Base-by-base conservation (phyloP, 306 rosid genomes). In the Cucumis melo region DNA sequence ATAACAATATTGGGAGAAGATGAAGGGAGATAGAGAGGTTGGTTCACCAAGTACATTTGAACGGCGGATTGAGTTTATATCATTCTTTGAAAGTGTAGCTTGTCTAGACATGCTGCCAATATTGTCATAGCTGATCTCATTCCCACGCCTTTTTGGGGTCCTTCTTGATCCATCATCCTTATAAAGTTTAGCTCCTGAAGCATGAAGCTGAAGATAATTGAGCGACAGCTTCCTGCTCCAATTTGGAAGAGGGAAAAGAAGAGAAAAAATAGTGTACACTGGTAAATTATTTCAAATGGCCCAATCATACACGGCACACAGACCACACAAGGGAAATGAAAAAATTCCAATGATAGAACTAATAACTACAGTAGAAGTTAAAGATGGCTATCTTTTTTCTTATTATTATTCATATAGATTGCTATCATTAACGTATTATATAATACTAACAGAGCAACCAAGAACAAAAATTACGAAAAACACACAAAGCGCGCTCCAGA, bases 201-300 rank as follows among this genome's bases (percentile, higher is more conserved):
- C 87, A 80, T 84, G 87, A 73, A 87, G 97, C 83, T 90, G 97
- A 57, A 94, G 86, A 87, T 90, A 90, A 83, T 91, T 87, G 90
- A 94, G 86, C 64, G 98, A 94, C 79, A 91, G 87, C 87, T 85
- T 86, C 95, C 98, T 94, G 89, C 80, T 86, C 77, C 73, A 79
- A 68, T 39, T 54, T 39, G 17, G 20, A 29, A 54, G 36, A 53
- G 50, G 12, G 42, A 64, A 64, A 64, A 14, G 42, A 20, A 20
- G 38, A 27, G 11, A 19, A 23, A 23, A 51, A 9, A 77, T 21
- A 4, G 23, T 48, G 79, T 42, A 38, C 50, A 57, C 38, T 57
- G 34, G 50, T 24, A 58, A 29, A 20, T 54, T 59, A 46, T 24
- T 46, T 68, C 36, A 70, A 70, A 70, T 70, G 39, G 21, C 41